A percentile compares a stretch with the other conserved stretches of the same genome.
Evolutionary conservation across 495 filamentous ascomycete genomes (phyloP).

Genomic region (Aspergillus haitiensis): DNA sequence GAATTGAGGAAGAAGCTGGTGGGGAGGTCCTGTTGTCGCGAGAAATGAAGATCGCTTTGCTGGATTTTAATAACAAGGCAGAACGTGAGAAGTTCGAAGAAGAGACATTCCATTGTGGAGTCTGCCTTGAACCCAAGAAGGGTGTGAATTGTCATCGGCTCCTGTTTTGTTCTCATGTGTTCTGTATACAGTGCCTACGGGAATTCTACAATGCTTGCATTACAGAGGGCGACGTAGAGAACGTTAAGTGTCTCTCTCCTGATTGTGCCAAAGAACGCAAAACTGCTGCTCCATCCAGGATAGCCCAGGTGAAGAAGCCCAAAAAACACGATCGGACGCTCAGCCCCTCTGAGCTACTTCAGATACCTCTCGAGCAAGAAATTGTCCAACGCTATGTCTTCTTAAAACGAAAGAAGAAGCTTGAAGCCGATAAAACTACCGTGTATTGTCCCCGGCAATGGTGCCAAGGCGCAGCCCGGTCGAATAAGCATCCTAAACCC

Average conservation of each 20-base stretch:
- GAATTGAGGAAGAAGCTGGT: conserved; percentile 56
- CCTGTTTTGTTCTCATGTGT: conserved; percentile 81
- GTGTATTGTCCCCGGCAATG: conserved; percentile 92
- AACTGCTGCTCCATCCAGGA: conserved; percentile 21
- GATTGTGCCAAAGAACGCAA: conserved; percentile 66
- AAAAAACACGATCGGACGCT: conserved; percentile 63
- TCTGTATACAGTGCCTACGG: conserved; percentile 79
- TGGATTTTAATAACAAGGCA: conserved; percentile 76
- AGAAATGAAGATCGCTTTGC: conserved; percentile 67
- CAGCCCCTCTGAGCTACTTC: conserved; percentile 81
- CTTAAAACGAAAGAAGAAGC: conserved; percentile 85
- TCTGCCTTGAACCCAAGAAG: conserved; percentile 94
- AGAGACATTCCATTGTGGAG: conserved; percentile 84
- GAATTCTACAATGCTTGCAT: conserved; percentile 90
- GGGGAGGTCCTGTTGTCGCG: conserved; percentile 41
- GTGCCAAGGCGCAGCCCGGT: conserved; percentile 89
- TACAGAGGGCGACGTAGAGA: conserved; percentile 74
- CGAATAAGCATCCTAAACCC: conserved; percentile 74
- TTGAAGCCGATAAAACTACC: conserved; percentile 87
- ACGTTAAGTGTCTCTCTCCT: conserved; percentile 74
- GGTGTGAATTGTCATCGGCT: conserved; percentile 76
- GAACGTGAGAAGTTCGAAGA: conserved; percentile 73
- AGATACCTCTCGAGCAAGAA: conserved; percentile 75
- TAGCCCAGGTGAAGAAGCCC: conserved; percentile 30
- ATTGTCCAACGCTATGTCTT: conserved; percentile 81